Base-by-base conservation (phyloP, 1,284 basidiomycete genomes). In the Psilocybe mexicana region DNA sequence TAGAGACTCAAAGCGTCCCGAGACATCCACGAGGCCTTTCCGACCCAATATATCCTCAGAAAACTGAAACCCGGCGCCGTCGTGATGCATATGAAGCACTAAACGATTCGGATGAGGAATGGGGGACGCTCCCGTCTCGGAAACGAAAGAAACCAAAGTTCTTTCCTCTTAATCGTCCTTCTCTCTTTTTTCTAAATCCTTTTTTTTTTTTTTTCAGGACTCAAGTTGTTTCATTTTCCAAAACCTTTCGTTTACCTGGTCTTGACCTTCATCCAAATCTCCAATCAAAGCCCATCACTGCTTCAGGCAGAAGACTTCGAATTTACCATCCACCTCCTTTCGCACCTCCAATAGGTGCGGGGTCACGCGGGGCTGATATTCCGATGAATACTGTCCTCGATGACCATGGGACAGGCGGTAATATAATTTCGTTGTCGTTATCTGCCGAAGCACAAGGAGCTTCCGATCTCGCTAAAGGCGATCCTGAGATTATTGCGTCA, bases 261-360 rank as follows among this genome's bases (percentile, higher is more conserved):
- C 12, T 66, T 28, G n/a, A 56, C 2, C 57, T 51, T 43, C 30
- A 53, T n/a, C 35, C 53, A 54, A 14, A 23, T 56, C 30, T 18
- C 36, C 11, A 57, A 10, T 59, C 55, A 36, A 47, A 54, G 43
- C 63, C 63, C 49, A 63, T 58, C 14, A 67, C 68, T 1, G 67
- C 63, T 6, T 65, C 67, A 10, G 60, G 66, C 12, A 66, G 66
- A 43, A 71, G 79, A 12, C 74, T 82, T 1, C 70, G 79, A 35
- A 78, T 73, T 0, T 83, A 80, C 60, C 65, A 81, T 1, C 81
- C 81, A 10, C 79, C 81, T 10, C 79, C 80, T 2, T 48, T 30
- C 8, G 14, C 14, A 24, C 43, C 24, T 7, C 43, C 25, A 40
- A 8, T 46, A 54, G 30, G 30, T 33, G 6, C 43, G 14, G 46